These are phyloP conservation scores for Biscogniauxia marginata DNA, from an alignment of 2,329 filamentous ascomycete genomes.

Conservation along the genomic window DNA sequence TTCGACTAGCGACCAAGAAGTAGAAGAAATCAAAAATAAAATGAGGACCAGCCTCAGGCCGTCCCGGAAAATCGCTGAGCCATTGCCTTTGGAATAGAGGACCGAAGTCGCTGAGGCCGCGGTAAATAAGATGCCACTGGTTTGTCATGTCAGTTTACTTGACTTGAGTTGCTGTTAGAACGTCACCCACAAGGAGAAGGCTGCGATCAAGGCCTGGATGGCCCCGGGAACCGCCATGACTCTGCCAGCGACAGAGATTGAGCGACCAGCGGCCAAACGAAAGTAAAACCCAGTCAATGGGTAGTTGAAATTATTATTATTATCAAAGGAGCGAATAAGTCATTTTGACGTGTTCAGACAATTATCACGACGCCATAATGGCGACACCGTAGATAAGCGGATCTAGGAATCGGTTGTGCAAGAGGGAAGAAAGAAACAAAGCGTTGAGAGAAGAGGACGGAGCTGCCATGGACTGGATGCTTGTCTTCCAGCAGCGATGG, in stretches of 20 bases:
- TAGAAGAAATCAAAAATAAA: slow-evolving; percentile 49
- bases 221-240: slow-evolving; percentile 46
- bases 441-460: slow-evolving; percentile 3
- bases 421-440: slow-evolving; percentile 7
- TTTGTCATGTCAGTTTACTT: slow-evolving; percentile 27
- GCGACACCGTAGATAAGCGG: slow-evolving; percentile 16
- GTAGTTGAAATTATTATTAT: slow-evolving; percentile 31
- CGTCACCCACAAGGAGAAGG: slow-evolving; percentile 53
- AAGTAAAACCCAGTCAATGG: slow-evolving; percentile 49
- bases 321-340: slow-evolving; percentile 32
- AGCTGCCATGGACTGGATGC: slow-evolving; percentile 8
- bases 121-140: slow-evolving; percentile 53
- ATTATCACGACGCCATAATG: slow-evolving; percentile 17
- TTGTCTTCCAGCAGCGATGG: slow-evolving; percentile 4
- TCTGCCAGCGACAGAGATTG: slow-evolving; percentile 25
- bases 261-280: slow-evolving; percentile 25
- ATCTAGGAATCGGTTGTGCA: slow-evolving; percentile 11
- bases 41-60: slow-evolving; percentile 64
- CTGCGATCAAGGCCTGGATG: slow-evolving; percentile 50
- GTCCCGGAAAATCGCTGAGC: slow-evolving; percentile 51
- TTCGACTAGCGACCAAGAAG: slow-evolving; percentile 53
- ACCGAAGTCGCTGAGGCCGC: slow-evolving; percentile 49
- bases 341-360: slow-evolving; percentile 14
- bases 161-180: not conserved
- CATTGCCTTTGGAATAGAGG: slow-evolving; percentile 45